Base-by-base conservation (phyloP, 1,284 basidiomycete species). In the Paramarasmius palmivorus region DNA sequence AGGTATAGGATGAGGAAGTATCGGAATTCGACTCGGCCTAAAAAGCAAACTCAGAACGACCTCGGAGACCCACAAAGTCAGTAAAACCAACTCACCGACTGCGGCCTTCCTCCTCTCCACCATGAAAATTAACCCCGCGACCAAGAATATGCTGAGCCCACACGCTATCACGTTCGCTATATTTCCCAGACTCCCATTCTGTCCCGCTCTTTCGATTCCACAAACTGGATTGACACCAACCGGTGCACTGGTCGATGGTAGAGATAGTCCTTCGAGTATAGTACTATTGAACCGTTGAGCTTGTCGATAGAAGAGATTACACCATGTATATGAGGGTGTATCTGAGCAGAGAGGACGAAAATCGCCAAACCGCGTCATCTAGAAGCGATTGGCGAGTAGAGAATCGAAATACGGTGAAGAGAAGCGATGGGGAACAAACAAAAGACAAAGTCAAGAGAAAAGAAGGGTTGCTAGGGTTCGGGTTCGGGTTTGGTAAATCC, bases 281-380 rank as follows among this genome's bases (percentile, higher is more conserved):
- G 64, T 26, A 2, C 60, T 49, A 35, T 70, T 57, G 50, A 68
- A 61, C 32, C 68, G 57, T 59, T 72, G 61, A 32, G 80, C 68
- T 73, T 87, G 84, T 56, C 76, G 77, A 64, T 83, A 86, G 68
- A 88, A 87, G 61, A 88, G 80, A 62, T 87, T 87, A 66, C 84
- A 87, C 84, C 84, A 86, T 1, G 84, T 74, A 61, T 87, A 87
- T 26, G 82, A 84, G 2, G 85, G 85, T 8, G 76, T 75, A 29
- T 76, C 65, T 25, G 72, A 70, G 67, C 86, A 87, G 22, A 87
- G 73, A n/a, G 78, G 69, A 60, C 66, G 64, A 64, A 86, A 86
- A 60, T 86, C 82, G 57, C 86, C 84, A 62, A 88, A 87, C 57
- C 63, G 68, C 41, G 50, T 41, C 54, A 55, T 52, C 36, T 55